A percentile compares a stretch with the other conserved stretches of the same genome.
These are phyloP conservation scores for Maudiozyma humilis DNA, from an alignment of 1,139 yeast species.

Conservation along the genomic window DNA sequence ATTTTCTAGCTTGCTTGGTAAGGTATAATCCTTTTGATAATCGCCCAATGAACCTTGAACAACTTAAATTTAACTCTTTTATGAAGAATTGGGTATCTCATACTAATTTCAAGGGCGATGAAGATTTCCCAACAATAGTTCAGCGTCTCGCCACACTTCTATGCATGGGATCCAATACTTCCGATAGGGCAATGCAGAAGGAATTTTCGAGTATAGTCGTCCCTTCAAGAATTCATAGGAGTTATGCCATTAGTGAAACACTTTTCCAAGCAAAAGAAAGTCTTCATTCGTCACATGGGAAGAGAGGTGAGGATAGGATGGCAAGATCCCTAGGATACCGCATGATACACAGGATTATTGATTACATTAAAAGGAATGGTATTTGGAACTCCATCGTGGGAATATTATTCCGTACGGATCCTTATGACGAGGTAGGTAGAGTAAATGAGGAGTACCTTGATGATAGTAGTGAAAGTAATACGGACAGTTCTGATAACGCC, in stretches of 20 bases:
- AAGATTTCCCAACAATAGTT: constrained; percentile 26
- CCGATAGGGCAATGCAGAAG: constrained; percentile 9
- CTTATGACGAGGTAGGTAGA: not conserved
- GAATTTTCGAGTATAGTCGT: constrained; percentile 8
- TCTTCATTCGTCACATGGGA: not conserved
- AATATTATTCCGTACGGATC: not conserved
- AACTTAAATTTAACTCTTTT: constrained; percentile 22
- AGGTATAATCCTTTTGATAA: constrained; percentile 11
- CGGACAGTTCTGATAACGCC: not conserved
- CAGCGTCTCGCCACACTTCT: constrained; percentile 24
- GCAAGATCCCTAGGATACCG: not conserved
- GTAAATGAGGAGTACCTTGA: not conserved
- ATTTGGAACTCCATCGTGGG: not conserved
- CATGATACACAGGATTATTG: not conserved
- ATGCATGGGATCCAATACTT: constrained; percentile 20
- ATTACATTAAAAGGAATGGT: not conserved
- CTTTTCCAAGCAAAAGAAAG: constrained; percentile 3
- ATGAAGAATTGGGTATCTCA: constrained; percentile 28
- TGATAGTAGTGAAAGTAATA: not conserved
- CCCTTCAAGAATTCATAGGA: constrained; percentile 1
- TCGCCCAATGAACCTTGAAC: constrained; percentile 7
- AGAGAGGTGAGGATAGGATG: not conserved
- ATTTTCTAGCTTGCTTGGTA: constrained; percentile 15
- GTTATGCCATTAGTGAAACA: constrained; percentile 2
- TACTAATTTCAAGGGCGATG: constrained; percentile 30